These are phyloP conservation scores for Turritis glabra DNA, from an alignment of 345 rosid species.

Conservation along the genomic window DNA sequence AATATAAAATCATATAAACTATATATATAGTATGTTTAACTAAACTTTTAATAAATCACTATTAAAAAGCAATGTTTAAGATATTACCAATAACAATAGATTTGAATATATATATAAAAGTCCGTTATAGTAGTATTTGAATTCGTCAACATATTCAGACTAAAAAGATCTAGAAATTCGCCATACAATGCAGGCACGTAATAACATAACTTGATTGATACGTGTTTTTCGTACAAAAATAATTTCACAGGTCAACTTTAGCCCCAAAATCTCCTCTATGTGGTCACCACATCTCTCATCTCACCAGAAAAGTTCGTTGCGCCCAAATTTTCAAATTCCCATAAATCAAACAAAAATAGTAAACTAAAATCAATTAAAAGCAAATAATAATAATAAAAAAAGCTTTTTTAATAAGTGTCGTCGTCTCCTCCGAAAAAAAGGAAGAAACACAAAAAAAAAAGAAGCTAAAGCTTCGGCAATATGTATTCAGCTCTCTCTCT, in stretches of 20 bases:
- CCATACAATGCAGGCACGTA: slow-evolving; percentile 33
- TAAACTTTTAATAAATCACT: no score
- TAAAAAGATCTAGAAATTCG: not conserved
- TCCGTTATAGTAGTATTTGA: not conserved
- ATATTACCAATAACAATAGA: no score
- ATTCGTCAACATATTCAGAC: slow-evolving; percentile 16
- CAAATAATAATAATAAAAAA: not conserved
- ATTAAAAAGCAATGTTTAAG: no score
- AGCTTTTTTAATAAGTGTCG: not conserved
- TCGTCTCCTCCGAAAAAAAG: slow-evolving; percentile 21
- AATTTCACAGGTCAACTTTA: slow-evolving; percentile 6
- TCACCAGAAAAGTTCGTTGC: slow-evolving; percentile 37
- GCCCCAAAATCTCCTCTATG: not conserved
- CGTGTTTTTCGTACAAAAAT: slow-evolving; percentile 16
- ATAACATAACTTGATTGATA: not conserved
- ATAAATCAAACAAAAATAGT: not conserved
- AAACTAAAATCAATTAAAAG: no score
- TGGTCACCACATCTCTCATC: slow-evolving; percentile 34
- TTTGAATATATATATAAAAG: no score
- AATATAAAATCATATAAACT: no score
- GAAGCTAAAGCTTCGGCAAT: slow-evolving; percentile 12
- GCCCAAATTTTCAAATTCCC: not conserved
- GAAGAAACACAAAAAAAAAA: slow-evolving; percentile 28
- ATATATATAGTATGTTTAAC: no score
- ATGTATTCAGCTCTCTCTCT: slow-evolving; percentile 4